Percentiles rank a stretch among this genome's conserved stretches.
Evolutionary conservation across 441 rosid species (phyloP).

Genomic region (Hura crepitans): DNA sequence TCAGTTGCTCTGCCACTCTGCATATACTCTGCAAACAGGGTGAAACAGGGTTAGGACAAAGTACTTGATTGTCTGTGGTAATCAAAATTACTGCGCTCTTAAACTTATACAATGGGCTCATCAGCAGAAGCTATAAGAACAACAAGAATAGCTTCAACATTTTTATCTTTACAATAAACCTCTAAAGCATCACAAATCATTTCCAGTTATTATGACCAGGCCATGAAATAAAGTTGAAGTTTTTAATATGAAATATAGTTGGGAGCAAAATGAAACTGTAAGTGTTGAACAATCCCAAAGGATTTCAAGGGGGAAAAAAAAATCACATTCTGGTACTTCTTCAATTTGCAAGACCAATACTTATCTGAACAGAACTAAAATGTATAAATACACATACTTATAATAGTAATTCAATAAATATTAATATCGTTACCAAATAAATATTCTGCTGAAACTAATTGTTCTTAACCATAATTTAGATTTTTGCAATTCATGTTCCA

Average conservation of each 20-base stretch:
- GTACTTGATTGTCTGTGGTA: constrained; percentile 3
- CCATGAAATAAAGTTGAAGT: background rate
- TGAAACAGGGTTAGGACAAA: constrained; percentile 16
- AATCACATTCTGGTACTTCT: background rate
- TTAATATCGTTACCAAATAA: background rate
- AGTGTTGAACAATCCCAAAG: background rate
- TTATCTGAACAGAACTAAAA: background rate
- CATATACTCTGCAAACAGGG: constrained; percentile 68
- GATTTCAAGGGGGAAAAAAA: background rate
- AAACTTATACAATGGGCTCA: background rate
- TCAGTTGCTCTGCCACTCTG: constrained; percentile 99
- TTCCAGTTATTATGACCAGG: background rate
- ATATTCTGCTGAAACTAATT: background rate
- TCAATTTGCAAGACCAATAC: background rate
- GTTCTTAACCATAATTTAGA: too few relatives aligned
- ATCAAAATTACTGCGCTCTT: background rate
- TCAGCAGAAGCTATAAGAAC: constrained; percentile 7
- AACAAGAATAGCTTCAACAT: background rate
- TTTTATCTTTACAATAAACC: background rate
- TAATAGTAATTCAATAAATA: background rate
- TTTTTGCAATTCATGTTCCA: too few relatives aligned
- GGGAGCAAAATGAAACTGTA: background rate
- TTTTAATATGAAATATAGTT: background rate
- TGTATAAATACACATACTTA: background rate
- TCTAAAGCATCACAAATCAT: background rate